phyloP scores from a whole-genome alignment of 257 asterid species.

The Eucommia ulmoides region DNA sequence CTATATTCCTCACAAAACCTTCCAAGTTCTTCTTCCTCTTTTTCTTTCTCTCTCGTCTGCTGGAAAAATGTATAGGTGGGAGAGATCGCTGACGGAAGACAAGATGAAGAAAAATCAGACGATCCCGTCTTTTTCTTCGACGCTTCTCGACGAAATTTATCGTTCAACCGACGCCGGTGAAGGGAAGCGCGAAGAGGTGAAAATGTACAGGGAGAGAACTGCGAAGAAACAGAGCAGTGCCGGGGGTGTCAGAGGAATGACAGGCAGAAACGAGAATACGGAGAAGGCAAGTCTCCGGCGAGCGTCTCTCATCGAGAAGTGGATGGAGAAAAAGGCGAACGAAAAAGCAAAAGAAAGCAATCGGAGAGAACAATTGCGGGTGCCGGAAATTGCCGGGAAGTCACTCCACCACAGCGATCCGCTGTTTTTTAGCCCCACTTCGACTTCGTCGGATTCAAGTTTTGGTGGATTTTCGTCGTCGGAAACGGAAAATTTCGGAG shows the following conservation, averaged over 20 bases:
- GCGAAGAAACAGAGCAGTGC: neutral
- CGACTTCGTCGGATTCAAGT: constrained; percentile 61
- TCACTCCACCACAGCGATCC: constrained; percentile 34
- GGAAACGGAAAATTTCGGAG: constrained; percentile 45
- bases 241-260: constrained; percentile 3
- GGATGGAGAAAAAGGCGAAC: constrained; percentile 38
- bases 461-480: constrained; percentile 75
- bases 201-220: neutral
- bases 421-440: constrained; percentile 58
- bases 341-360: constrained; percentile 10
- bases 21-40: no score
- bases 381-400: constrained; percentile 17
- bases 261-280: constrained; percentile 14
- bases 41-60: no score
- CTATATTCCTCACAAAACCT: no score
- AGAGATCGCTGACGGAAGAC: no score
- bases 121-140: neutral
- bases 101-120: no score
- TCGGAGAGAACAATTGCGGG: constrained; percentile 8
- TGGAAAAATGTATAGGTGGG: no score
- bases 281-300: constrained; percentile 20
- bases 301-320: constrained; percentile 45
- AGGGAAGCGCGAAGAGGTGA: no score
- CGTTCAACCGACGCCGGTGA: neutral
- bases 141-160: no score